Evolutionary conservation across 2,329 filamentous ascomycete species (phyloP), one percentile per base, ranked within the genome.

Genomic region (Colletotrichum sp.): DNA sequence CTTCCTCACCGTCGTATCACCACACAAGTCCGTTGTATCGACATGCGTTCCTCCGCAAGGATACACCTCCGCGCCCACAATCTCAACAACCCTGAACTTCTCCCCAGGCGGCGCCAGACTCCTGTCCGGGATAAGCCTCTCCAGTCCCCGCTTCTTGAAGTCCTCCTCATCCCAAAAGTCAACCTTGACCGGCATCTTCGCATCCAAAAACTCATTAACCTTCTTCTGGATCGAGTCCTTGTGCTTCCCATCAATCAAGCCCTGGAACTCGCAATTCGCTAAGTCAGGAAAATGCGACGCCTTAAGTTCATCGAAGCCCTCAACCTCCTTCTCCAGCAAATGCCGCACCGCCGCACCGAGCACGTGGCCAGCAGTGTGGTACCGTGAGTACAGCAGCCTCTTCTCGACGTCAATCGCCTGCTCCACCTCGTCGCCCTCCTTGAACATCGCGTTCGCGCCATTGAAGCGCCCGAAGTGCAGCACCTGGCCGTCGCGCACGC

Each of bases 41-140:
- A 95, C 93, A 85, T 95, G 94, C 30, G 94, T 95, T 0, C 94
- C 94, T 9, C 94, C 94, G 82, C 94, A 95, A 2, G 94, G 93
- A 85, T 95, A 95, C 30, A 89, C 89, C 78, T 93, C 94, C 1
- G 90, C 89, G 0, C 93, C 93, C 1, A 91, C 89, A 75, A 95
- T 94, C 74, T 91, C 89, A 28, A 95, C 93, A 0, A 95, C 92
- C 10, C 94, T 86, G 36, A 93, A 91, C 81, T 90, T 92, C 78
- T 89, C 89, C 28, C 89, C 90, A 0, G 84, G 83, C 10, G 86
- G 85, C 75, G 84, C 82, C 65, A 85, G 79, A 52, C 84, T 83
- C 38, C 83, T 82, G 74, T 92, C 87, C 0, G 90, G 90, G 21
- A 91, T 89, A 61, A 92, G 83, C n/a, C 88, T 83, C 81, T 89